Base-by-base conservation (phyloP, 495 filamentous ascomycete species). In the Alectoria sarmentosa region DNA sequence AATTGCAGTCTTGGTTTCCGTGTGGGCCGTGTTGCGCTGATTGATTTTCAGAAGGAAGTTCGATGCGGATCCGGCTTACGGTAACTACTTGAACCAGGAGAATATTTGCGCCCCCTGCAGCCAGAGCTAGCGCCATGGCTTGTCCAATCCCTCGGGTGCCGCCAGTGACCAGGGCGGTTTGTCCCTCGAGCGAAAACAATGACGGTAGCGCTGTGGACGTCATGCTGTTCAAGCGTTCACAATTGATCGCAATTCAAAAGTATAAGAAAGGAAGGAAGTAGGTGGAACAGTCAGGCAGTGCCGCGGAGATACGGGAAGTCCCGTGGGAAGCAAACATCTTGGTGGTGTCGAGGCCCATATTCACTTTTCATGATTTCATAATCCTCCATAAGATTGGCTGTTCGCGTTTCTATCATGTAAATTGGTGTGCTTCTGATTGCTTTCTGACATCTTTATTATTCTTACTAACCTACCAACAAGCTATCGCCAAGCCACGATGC, bases 91-190 rank as follows among this genome's bases (percentile, higher is more conserved):
- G 79, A 28, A 94, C 78, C 41, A 96, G 78, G 42, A 96, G 76
- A 63, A 93, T 79, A 73, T 96, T 89, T 65, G 91, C 91, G 49
- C 91, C 91, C 60, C 88, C 89, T 76, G 94, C 90, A 41, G 91
- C 90, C 15, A 92, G 74, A 4, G 86, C 90, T 65, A 96, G 72
- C 49, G 89, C 89, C 77, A 95, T 92, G 15, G 89, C 83, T 72
- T 90, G 85, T 21, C 92, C 92, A 60, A 97, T 96, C 30, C 92
- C 92, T 60, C 92, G 79, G 21, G 91, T 94, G 60, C 90, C 90
- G 36, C 92, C 92, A 0, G 92, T 97, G 39, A 96, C 79, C 56
- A 96, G 75, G 41, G 92, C 92, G 13, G 89, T 96, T 71, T 90
- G 71, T 60, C 78, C 78, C 26, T 66, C 69, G 37, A 82, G 67